Base-by-base conservation (phyloP, 2,329 filamentous ascomycete species). In the Colletotrichum cereale region DNA sequence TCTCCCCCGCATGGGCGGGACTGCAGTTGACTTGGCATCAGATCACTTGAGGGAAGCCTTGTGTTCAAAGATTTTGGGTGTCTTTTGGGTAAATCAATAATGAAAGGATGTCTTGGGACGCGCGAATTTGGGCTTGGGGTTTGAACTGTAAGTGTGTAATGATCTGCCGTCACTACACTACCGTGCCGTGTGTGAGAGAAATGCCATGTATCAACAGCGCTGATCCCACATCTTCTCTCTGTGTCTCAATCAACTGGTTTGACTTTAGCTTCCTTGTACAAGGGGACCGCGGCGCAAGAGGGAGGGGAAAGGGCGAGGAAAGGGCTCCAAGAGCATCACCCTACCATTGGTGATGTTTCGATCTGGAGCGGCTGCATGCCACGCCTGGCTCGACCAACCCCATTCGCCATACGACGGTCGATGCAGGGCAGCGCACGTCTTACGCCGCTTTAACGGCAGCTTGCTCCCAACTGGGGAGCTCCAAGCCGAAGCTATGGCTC, bases 391-490 rank as follows among this genome's bases (percentile, higher is more conserved):
- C 36, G 36, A 48, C 36, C 36, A 34, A 62, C 65, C 58, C 58
- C 65, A 64, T 72, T 44, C 44, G 40, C 69, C 44, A 53, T 64
- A 52, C 67, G 52, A 69, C 44, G 44, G 50, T 66, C 31, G 53
- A 61, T 48, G 60, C 53, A 62, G 29, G 29, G 47, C 42, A 55
- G 56, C 60, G 58, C 66, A 53, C 58, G 34, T 26, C 34, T 62
- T 38, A 60, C 61, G 69, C 69, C 57, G 69, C 69, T 72, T 70
- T 72, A 70, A 67, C 11, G 65, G 21, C 26, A 26, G 21, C 21
- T 55, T 56, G 48, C 55, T 48, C 21, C 29, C 26, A 38, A 55
- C 42, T 50, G 18, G 36, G 36, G 56, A 53, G 55, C 61, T 58
- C 55, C n/a, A 57, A 63, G 48, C 48, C 40, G 61, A 62, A 57